Base-by-base conservation (phyloP, 176 grass and related monocot species). In the Oryza australiensis region DNA sequence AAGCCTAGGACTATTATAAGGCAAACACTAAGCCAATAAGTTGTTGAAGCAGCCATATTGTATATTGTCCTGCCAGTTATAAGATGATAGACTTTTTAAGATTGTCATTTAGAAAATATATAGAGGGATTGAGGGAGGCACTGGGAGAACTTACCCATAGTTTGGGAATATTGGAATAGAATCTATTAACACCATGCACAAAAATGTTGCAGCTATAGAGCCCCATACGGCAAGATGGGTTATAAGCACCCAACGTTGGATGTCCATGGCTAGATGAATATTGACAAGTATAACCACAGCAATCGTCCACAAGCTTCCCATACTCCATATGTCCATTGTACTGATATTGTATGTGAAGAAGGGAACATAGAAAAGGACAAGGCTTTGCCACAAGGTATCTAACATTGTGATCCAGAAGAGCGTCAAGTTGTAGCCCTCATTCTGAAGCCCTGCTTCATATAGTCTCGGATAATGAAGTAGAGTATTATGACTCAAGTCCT, bases 321-420 rank as follows among this genome's bases (percentile, higher is more conserved):
- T 84, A 90, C 90, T 95, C 96, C 96, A 99, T 88, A 99, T 99
- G 79, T 99, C 96, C 80, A 95, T 90, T 15, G 88, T 88, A 74
- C 90, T 99, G 87, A 89, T 99, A 77, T 51, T 89, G 85, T 91
- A 99, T 62, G 88, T 95, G 83, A 99, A 87, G 77, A 95, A 93
- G 69, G 96, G 96, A 41, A 99, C 93, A 80, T 99, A 99, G 64
- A 95, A 99, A 71, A 99, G 93, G 37, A 99, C 96, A 82, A 99
- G 90, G 85, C 96, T 99, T 88, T 99, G 96, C 96, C 96, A 99
- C 77, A 99, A 84, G 35, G 96, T 99, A 88, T 99, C 96, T 2
- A 99, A 80, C 96, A 99, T 99, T 87, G 93, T 99, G 63, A 95
- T 99, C 96, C 96, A 99, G 87, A 99, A 99, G 73, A 99, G 93